A percentile compares a stretch with the other conserved stretches of the same genome.
Conservation (phyloP, 179 eudicot genomes). For the Sideroxylon spinosum region DNA sequence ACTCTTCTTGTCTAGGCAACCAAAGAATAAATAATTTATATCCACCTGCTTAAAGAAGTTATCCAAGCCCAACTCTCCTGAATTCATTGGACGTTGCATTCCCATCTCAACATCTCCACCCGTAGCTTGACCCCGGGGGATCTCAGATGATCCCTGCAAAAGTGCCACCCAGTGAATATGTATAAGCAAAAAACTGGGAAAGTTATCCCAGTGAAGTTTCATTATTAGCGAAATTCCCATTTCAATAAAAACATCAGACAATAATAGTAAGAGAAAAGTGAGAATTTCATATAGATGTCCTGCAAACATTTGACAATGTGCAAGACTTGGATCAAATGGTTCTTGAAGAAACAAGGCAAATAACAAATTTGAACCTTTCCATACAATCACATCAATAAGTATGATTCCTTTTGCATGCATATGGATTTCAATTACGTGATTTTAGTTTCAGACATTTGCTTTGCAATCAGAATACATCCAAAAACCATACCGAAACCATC, state of each 20-base stretch:
- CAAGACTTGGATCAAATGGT: not conserved
- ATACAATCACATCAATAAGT: too few species aligned
- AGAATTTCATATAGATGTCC: too few species aligned
- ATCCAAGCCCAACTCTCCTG: constrained; percentile 82
- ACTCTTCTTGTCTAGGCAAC: constrained; percentile 6
- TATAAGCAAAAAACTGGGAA: not conserved
- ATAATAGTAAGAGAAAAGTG: too few species aligned
- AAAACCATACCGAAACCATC: too few species aligned
- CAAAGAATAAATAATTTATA: not conserved
- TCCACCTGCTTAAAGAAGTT: constrained; percentile 67
- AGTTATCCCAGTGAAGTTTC: not conserved
- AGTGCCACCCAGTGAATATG: not conserved
- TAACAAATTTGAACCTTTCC: not conserved
- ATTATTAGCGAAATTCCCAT: too few species aligned
- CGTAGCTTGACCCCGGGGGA: constrained; percentile 48
- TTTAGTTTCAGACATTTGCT: too few species aligned
- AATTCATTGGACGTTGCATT: constrained; percentile 38
- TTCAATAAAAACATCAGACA: too few species aligned
- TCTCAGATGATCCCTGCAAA: constrained; percentile 61
- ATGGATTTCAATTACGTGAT: too few species aligned
- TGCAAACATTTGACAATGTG: not conserved
- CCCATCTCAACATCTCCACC: constrained; percentile 80
- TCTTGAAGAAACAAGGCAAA: not conserved
- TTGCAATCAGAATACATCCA: too few species aligned
- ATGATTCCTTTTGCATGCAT: too few species aligned